Conservation (phyloP, 768 basidiomycete genomes). For the Podaxis carcinomalis region DNA sequence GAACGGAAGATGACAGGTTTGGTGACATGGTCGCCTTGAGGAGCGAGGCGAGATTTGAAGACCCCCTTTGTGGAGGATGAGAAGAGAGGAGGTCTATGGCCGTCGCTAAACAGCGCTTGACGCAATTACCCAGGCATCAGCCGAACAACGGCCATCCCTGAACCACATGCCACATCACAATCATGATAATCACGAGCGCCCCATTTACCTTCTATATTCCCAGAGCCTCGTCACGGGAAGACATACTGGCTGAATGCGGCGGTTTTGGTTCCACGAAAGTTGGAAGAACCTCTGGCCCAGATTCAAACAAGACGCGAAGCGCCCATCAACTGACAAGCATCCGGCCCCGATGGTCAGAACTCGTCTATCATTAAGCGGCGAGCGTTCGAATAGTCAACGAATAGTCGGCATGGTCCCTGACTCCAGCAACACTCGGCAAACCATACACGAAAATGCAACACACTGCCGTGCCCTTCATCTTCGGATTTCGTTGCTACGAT, state of each 20-base stretch:
- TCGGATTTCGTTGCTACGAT: no score
- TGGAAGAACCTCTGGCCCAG: neutral
- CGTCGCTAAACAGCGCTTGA: neutral
- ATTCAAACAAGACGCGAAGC: no score
- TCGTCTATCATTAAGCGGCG: no score
- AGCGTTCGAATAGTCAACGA: no score
- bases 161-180: slow-evolving; percentile 5
- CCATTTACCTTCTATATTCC: neutral
- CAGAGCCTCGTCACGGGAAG: neutral
- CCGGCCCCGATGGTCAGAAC: no score
- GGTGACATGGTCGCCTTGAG: neutral
- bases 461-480: no score
- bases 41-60: neutral
- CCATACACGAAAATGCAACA: no score
- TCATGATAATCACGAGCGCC: neutral
- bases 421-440: no score
- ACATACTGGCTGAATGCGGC: neutral
- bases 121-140: neutral
- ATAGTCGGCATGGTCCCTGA: no score
- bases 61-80: neutral
- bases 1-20: neutral
- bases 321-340: no score
- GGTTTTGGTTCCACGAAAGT: neutral
- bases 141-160: slow-evolving; percentile 6
- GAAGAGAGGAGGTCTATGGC: neutral